Evolutionary conservation across 768 basidiomycete genomes (phyloP).

Genomic region (Phallus indusiatus): DNA sequence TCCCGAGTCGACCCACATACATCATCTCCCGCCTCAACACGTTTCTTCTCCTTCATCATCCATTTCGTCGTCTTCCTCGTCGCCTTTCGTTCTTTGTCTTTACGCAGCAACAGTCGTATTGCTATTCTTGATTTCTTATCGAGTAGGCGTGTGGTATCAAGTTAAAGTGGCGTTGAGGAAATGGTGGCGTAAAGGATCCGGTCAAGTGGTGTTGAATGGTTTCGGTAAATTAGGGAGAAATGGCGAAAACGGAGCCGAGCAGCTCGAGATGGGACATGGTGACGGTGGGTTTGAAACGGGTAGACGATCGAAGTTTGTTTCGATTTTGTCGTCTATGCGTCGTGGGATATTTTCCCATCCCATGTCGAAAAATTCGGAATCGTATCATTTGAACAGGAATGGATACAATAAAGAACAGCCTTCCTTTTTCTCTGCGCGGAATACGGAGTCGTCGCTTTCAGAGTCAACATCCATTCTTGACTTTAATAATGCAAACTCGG

Average conservation of each 20-base stretch:
- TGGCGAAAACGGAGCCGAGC: not conserved
- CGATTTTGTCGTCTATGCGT: not conserved
- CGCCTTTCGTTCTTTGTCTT: slow-evolving; percentile 7
- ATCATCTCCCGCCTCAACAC: too few species aligned
- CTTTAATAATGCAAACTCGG: not conserved
- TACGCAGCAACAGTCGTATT: not conserved
- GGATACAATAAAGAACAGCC: not conserved
- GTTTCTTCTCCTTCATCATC: slow-evolving; percentile 9
- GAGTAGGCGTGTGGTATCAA: slow-evolving; percentile 1
- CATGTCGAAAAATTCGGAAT: not conserved
- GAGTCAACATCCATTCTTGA: not conserved
- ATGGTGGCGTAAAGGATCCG: not conserved
- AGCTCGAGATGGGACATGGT: not conserved
- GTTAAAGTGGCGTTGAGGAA: not conserved
- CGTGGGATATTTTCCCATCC: not conserved
- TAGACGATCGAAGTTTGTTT: not conserved
- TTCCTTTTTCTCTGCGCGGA: not conserved
- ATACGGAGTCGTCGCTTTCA: not conserved
- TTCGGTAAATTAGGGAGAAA: not conserved
- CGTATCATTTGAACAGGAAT: not conserved
- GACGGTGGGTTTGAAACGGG: not conserved
- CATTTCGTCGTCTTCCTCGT: slow-evolving; percentile 5
- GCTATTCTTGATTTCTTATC: slow-evolving; percentile 4
- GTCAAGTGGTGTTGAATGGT: not conserved
- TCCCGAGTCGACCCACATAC: slow-evolving; percentile 40